Conservation (phyloP, 2,329 filamentous ascomycete genomes). For the Niveomyces coronatus region DNA sequence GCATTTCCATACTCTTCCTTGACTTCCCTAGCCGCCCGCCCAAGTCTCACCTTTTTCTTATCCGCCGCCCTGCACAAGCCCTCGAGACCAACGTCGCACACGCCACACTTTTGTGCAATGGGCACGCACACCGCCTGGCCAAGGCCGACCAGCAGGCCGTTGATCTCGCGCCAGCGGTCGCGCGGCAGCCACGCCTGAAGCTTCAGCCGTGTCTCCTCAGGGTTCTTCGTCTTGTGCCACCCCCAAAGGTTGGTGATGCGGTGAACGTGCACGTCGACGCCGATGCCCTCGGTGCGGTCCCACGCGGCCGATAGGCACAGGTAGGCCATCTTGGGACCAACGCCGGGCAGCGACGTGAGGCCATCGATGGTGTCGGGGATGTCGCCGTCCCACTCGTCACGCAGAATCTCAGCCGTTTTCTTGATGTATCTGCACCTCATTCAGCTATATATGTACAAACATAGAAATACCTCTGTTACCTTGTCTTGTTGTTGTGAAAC, state of each 20-base stretch:
- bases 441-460: background rate
- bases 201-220: constrained; percentile 68
- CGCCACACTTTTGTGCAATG: constrained; percentile 68
- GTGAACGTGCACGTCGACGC: constrained; percentile 91
- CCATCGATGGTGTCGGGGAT: constrained; percentile 72
- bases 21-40: constrained; percentile 2
- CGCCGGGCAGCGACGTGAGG: constrained; percentile 68
- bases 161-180: constrained; percentile 87
- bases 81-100: constrained; percentile 67
- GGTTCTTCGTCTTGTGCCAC: constrained; percentile 72
- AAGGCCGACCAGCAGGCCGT: constrained; percentile 76
- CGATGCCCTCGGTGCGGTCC: constrained; percentile 61
- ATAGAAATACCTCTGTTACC: constrained; percentile 31
- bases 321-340: constrained; percentile 93
- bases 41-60: constrained; percentile 43
- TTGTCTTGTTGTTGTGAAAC: constrained; percentile 92
- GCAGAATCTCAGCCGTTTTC: constrained; percentile 59
- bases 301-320: constrained; percentile 70
- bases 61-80: constrained; percentile 70
- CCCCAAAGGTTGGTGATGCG: constrained; percentile 91
- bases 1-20: constrained; percentile 15
- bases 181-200: constrained; percentile 75
- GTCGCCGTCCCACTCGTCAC: constrained; percentile 60
- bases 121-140: constrained; percentile 82
- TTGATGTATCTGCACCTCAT: constrained; percentile 52